These are phyloP conservation scores for Myxozyma lipomycoides DNA, from an alignment of 805 yeast genomes.

Conservation along the genomic window DNA sequence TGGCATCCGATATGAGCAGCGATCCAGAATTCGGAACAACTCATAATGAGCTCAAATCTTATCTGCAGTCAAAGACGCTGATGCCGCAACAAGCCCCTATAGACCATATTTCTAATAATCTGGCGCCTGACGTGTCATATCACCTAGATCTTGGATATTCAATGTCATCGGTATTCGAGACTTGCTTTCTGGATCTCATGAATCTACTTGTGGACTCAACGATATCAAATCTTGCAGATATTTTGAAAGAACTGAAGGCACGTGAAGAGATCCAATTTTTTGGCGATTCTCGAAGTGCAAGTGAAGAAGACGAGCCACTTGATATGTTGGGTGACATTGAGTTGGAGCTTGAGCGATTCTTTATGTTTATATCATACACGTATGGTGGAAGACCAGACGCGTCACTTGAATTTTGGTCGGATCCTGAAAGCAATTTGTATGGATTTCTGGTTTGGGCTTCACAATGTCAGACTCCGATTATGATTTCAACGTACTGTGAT, in stretches of 20 bases:
- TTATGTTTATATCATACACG: slow-evolving; percentile 65
- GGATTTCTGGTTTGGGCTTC: slow-evolving; percentile 91
- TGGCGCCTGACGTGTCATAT: not conserved
- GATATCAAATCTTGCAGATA: slow-evolving; percentile 38
- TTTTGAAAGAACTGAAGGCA: slow-evolving; percentile 40
- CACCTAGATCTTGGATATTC: slow-evolving; percentile 5
- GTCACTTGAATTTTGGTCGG: slow-evolving; percentile 62
- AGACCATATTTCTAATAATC: not conserved
- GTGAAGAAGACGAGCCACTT: slow-evolving; percentile 26
- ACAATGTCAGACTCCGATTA: slow-evolving; percentile 63
- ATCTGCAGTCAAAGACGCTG: slow-evolving; percentile 15
- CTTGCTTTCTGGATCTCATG: slow-evolving; percentile 24
- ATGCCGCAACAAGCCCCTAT: not conserved
- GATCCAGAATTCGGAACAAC: slow-evolving; percentile 14
- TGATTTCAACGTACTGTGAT: slow-evolving; percentile 75
- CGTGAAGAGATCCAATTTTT: slow-evolving; percentile 40
- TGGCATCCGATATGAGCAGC: slow-evolving; percentile 36
- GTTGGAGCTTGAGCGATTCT: slow-evolving; percentile 85
- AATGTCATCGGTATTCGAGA: slow-evolving; percentile 4
- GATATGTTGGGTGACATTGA: slow-evolving; percentile 19
- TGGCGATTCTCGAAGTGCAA: not conserved
- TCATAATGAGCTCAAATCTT: slow-evolving; percentile 30
- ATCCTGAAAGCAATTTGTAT: slow-evolving; percentile 57
- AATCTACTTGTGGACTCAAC: slow-evolving; percentile 33
- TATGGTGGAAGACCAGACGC: slow-evolving; percentile 59